Evolutionary conservation across 2,329 filamentous ascomycete species (phyloP), one percentile per base, ranked within the genome.

Genomic region (Exophiala mesophila): DNA sequence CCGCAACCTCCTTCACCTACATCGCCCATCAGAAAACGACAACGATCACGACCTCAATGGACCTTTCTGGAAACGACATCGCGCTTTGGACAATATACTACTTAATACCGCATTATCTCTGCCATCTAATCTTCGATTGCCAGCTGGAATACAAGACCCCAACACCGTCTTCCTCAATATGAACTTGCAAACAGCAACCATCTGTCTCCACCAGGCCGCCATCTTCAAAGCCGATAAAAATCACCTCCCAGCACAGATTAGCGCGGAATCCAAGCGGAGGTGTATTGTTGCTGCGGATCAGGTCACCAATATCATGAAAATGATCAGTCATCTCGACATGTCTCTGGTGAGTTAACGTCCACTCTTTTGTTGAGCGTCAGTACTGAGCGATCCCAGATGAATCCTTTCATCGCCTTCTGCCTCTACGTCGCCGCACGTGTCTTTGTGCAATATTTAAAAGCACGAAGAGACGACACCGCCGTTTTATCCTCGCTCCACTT

Each of bases 221-320:
- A 97, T 98, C 15, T 96, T 90, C 74, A 97, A 96, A 62, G 88
- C 89, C 0, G 90, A 97, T 57, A 92, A 88, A 66, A 84, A 95
- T 63, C 78, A 80, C 39, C 69, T 96, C 47, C 82, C 87, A 1
- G 70, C 76, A 1, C 82, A 83, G 13, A 82, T 96, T 34, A 82
- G 85, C 50, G 80, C 85, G 1, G 90, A 97, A 60, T 95, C 89
- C 63, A 96, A 95, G 63, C 79, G 92, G 10, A 78, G 92, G 48
- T 97, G 92, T 57, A 88, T 97, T 45, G 88, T 88, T 16, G 88
- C 90, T 9, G 92, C 92, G 19, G 88, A 89, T 44, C 89, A 96
- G 60, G 94, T 96, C 59, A 85, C 89, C 6, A 89, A 81, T 54
- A 90, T 95, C 52, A 97, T 97, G 92, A 82, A 87, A 46, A 88